These are phyloP conservation scores for Ceratocystis huliohia DNA, from an alignment of 2,329 filamentous ascomycete species.

Conservation along the genomic window DNA sequence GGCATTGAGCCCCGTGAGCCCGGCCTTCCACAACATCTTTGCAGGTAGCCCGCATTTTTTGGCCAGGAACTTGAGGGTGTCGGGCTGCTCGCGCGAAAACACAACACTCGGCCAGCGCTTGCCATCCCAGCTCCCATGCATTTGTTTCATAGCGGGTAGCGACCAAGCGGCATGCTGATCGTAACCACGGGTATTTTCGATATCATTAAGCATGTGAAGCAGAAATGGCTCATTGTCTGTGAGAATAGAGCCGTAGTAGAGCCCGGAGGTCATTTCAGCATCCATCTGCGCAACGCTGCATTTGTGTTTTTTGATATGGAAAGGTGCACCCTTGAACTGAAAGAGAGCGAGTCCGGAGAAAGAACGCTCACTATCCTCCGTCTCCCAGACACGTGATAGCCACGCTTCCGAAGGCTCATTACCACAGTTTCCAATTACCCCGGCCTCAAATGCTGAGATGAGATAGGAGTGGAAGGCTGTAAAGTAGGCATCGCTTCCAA, in stretches of 20 bases:
- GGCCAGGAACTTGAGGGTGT: background rate
- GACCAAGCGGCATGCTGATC: background rate
- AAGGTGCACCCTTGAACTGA: background rate
- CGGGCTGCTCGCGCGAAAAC: conserved; percentile 1
- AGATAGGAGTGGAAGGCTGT: conserved; percentile 8
- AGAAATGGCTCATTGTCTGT: background rate
- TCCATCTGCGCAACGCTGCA: background rate
- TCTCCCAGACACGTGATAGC: background rate
- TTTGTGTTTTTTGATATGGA: conserved; percentile 5
- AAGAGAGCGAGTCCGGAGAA: background rate
- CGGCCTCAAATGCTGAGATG: background rate
- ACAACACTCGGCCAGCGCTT: background rate
- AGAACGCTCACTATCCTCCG: no score
- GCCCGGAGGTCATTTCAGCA: background rate
- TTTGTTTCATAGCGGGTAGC: background rate
- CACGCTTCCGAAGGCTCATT: background rate
- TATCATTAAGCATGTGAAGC: background rate
- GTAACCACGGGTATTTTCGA: background rate
- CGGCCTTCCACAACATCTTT: background rate
- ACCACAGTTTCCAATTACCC: conserved; percentile 6
- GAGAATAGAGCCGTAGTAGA: background rate
- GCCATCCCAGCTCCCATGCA: background rate
- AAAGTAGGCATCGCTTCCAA: conserved; percentile 5
- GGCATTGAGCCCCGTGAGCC: conserved; percentile 1
- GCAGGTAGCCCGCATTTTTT: background rate